Conservation (phyloP, 2,329 filamentous ascomycete species). For the Didymella exigua region DNA sequence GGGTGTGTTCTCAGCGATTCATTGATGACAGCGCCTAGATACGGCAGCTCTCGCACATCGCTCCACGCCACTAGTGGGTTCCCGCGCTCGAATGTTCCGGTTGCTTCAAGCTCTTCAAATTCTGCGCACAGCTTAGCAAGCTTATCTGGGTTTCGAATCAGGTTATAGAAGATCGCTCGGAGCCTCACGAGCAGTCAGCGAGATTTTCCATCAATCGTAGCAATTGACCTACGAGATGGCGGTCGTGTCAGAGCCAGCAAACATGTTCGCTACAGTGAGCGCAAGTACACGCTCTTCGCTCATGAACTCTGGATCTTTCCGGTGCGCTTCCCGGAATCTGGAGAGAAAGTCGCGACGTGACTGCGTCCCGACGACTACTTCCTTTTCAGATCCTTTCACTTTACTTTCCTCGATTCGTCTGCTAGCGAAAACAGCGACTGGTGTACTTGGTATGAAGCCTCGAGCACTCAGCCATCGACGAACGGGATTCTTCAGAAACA, state of each 20-base stretch:
- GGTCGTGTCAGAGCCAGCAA: conserved; percentile 42
- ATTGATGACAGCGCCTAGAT: conserved; percentile 53
- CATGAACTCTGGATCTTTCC: conserved; percentile 20
- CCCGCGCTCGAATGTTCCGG: conserved; percentile 1
- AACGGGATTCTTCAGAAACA: conserved; percentile 22
- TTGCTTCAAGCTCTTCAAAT: conserved; percentile 18
- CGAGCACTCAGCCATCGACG: conserved; percentile 13
- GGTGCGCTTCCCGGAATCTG: conserved; percentile 20
- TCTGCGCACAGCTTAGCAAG: conserved; percentile 20
- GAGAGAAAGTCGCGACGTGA: conserved; percentile 17
- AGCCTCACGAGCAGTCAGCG: conserved; percentile 13
- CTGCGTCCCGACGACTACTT: background rate
- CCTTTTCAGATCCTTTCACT: background rate
- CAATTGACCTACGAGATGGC: conserved; percentile 30
- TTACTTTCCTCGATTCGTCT: conserved; percentile 13
- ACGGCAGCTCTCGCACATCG: conserved; percentile 30
- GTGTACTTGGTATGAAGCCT: conserved; percentile 9
- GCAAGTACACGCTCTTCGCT: conserved; percentile 21
- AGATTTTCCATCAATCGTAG: background rate
- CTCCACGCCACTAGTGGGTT: conserved; percentile 10
- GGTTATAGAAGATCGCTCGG: conserved; percentile 47
- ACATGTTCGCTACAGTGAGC: conserved; percentile 21
- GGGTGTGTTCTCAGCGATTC: conserved; percentile 53
- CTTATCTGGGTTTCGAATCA: conserved; percentile 36
- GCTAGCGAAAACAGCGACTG: conserved; percentile 18